These are phyloP conservation scores for Mycena rebaudengoi DNA, from an alignment of 768 basidiomycete species.

Conservation along the genomic window DNA sequence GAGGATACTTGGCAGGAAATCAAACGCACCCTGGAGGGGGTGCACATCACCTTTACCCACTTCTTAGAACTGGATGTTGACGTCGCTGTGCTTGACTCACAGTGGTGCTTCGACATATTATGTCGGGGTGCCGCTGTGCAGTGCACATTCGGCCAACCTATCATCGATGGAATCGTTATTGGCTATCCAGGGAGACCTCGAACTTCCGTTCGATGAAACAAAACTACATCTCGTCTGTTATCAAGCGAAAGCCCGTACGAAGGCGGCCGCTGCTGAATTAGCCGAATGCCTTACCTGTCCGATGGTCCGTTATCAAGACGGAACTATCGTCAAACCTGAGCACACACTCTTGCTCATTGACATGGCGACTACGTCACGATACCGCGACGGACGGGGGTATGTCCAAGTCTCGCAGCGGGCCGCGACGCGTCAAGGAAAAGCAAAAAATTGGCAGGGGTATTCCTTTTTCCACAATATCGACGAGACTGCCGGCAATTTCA, in stretches of 20 bases:
- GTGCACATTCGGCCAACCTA: background rate
- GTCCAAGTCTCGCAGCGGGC: background rate
- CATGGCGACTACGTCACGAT: background rate
- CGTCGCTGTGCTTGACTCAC: background rate
- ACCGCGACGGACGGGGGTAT: background rate
- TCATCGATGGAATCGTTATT: conserved; percentile 2
- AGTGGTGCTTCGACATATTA: conserved; percentile 2
- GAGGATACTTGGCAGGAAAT: too few species aligned
- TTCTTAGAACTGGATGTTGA: background rate
- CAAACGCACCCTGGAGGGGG: too few species aligned
- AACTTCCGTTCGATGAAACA: background rate
- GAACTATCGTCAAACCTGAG: background rate
- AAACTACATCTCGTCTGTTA: background rate
- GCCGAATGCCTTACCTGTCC: background rate
- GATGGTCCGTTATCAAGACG: background rate
- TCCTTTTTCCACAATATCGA: background rate
- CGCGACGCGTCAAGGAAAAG: background rate
- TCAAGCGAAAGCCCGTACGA: background rate
- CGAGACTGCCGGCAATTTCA: background rate
- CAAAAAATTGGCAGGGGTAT: background rate
- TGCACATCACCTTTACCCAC: background rate
- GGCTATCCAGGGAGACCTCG: background rate
- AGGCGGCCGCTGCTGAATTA: background rate
- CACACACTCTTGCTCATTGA: background rate
- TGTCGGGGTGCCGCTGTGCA: conserved; percentile 3